A percentile compares a stretch with the other conserved stretches of the same genome.
phyloP scores from a whole-genome alignment of 2,329 filamentous ascomycete species.

The Hysterium pulicare region DNA sequence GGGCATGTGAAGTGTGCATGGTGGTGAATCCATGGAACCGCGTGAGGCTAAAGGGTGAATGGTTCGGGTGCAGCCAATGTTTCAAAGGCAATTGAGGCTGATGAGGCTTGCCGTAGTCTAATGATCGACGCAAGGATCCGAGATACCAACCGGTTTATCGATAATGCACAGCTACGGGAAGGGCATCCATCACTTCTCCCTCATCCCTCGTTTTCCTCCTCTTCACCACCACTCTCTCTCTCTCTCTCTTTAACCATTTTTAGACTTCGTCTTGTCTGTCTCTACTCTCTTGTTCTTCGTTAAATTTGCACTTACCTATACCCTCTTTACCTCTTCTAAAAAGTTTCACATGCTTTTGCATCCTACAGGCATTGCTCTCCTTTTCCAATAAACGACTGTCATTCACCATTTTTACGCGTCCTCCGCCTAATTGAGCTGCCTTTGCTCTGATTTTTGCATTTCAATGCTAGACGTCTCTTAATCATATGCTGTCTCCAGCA shows the following conservation, averaged over 20 bases:
- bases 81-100: no score
- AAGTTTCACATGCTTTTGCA: neutral
- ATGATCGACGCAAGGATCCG: neutral
- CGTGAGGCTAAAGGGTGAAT: no score
- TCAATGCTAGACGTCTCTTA: constrained; percentile 8
- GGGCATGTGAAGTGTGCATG: no score
- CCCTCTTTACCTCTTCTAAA: neutral
- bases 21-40: no score
- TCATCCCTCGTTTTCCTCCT: neutral
- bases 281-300: neutral
- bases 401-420: neutral
- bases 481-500: neutral
- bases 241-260: neutral
- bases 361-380: neutral
- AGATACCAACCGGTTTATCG: no score
- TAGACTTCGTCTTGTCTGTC: neutral
- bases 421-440: no score
- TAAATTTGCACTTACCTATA: neutral
- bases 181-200: neutral
- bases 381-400: neutral
- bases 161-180: neutral
- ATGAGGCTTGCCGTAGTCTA: no score
- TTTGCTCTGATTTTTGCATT: neutral
- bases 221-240: no score
- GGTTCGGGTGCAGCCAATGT: no score